Base-by-base conservation (phyloP, 257 asterid genomes). In the Penstemon eatonii region DNA sequence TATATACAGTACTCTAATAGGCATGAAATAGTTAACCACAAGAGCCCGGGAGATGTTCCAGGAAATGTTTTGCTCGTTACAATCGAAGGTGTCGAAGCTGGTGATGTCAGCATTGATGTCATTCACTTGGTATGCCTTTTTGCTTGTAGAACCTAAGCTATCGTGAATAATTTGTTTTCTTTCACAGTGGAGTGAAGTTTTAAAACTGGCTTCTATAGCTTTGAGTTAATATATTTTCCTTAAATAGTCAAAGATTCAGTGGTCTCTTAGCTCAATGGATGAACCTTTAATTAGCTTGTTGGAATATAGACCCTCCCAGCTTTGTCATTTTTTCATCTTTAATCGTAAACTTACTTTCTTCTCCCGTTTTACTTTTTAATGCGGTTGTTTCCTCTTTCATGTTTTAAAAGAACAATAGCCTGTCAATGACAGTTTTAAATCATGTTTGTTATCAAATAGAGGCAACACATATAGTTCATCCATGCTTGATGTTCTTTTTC, bases 51-150 rank as follows among this genome's bases (percentile, higher is more conserved):
- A 51, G 96, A 91, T 78, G 88, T 81, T 62, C 95, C 92, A 1
- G 89, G 97, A 45, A 91, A 91, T 74, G 97, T 88, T 59, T 79
- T 91, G 83, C 87, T 91, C 64, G 96, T 86, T 47, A 82, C 95
- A 13, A 87, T 91, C 19, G 96, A 86, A 82, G 97, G 96, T 25
- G 90, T 88, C 68, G 96, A 86, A 79, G 94, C 97, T 66, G 84
- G 82, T 68, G 96, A 90, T 78, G 89, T 90, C 66, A 88, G 94
- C 86, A 90, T 88, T 70, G 94, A 90, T 76, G 94, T 90, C 63
- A 88, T 90, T 72, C 97, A 88, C 80, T 80, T 90, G 87, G 97
- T 90, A 76, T 76, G 84, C 52, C 47, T 58, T 56, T 63, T 38
- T 42, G 65, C 49, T 54, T 60, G 12, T 50, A 42, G 11, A 39